Percentiles rank a stretch among this genome's conserved stretches.
Evolutionary conservation across 23 red algal species (phyloP).

Genomic region (Gracilariopsis chorda): DNA sequence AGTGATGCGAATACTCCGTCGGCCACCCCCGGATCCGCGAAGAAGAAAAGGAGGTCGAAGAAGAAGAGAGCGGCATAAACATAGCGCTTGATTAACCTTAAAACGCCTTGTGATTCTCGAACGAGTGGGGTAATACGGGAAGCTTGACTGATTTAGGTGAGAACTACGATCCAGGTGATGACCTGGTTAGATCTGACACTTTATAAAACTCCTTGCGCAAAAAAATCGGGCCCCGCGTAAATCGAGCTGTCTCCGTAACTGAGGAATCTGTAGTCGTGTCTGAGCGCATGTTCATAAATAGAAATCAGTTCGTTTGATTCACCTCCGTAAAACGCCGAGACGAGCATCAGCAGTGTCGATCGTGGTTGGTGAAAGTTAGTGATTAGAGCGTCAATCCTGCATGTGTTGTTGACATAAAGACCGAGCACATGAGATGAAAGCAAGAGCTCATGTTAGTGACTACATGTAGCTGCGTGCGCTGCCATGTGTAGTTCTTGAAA

Average conservation of each 20-base stretch:
- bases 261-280: slow-evolving; percentile 83
- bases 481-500: too few species aligned
- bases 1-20: not conserved
- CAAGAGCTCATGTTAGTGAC: too few species aligned
- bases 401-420: not conserved
- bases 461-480: too few species aligned
- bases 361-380: slow-evolving; percentile 99
- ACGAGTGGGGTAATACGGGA: too few species aligned
- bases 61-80: slow-evolving; percentile 9
- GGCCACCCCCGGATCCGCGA: not conserved
- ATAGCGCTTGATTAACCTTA: too few species aligned
- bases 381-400: slow-evolving; percentile 76
- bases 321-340: slow-evolving; percentile 82
- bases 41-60: slow-evolving; percentile 15
- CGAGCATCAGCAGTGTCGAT: slow-evolving; percentile 95
- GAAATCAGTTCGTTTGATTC: slow-evolving; percentile 30
- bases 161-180: not conserved
- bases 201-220: too few species aligned
- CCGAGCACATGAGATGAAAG: not conserved
- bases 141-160: not conserved
- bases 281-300: slow-evolving; percentile 77
- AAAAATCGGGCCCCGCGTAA: slow-evolving; percentile 37
- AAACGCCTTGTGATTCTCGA: too few species aligned
- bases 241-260: slow-evolving; percentile 95
- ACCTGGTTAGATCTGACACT: too few species aligned